Evolutionary conservation across 108 stramenopile species (phyloP), one percentile per base, ranked within the genome.

Genomic region (Licmophora abbreviata): DNA sequence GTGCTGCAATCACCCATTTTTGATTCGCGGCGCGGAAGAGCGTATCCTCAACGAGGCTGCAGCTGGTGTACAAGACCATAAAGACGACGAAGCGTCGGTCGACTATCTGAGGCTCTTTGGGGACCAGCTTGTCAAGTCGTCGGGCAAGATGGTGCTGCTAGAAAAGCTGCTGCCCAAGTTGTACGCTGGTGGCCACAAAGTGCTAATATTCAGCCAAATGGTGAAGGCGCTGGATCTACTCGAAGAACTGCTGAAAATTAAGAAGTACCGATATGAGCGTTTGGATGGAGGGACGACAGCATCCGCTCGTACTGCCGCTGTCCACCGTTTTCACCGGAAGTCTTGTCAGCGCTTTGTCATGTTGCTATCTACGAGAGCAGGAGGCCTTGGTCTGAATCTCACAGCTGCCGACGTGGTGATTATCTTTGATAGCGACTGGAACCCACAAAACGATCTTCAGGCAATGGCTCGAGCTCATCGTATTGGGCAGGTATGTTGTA

Each of bases 161-260:
- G 61, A 75, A 14, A 84, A 88, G 73, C 87, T 99, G 55, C 90
- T 99, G 7, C 79, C 81, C 24, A 92, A 89, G 61, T 79, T 98
- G 10, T 71, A 63, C 42, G 48, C 68, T 17, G 92, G 81, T 22
- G 95, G 97, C 15, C 95, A 96, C 77, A 90, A 89, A 61, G 94
- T 95, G 8, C 68, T 97, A 3, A 83, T 99, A 29, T 99, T 99
- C 58, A 88, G 84, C 42, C 99, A 99, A 63, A 96, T 98, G 94
- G 95, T 94, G 1, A 64, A 72, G 1, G 73, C 96, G 12, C 72
- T 99, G 21, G 91, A 95, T 59, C 48, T 98, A 1, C 55, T 98
- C 26, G 93, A 95, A 58, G 97, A 98, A 58, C 84, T 92, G 32
- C 58, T 98, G 17, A 73, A 71, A 15, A 56, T 88, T 18, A 83